phyloP scores from a whole-genome alignment of 164 flowering plant genomes.

The Annona cherimola region DNA sequence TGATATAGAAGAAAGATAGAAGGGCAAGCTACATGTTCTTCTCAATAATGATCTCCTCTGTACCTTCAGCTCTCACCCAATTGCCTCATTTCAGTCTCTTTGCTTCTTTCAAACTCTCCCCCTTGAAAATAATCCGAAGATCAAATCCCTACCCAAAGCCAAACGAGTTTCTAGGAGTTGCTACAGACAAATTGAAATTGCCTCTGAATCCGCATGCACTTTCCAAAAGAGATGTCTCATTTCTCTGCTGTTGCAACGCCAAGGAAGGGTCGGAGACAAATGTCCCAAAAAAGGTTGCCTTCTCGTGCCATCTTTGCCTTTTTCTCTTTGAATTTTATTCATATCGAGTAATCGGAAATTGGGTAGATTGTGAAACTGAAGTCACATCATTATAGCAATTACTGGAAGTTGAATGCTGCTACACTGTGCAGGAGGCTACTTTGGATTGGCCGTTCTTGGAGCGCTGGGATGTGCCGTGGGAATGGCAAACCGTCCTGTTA shows the following conservation, averaged over 20 bases:
- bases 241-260: conserved; percentile 22
- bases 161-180: conserved; percentile 8
- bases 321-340: neutral
- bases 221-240: conserved; percentile 14
- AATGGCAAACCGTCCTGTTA: conserved; percentile 70
- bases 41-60: conserved; percentile 13
- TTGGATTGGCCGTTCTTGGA: conserved; percentile 52
- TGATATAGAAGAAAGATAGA: no score
- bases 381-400: no score
- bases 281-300: conserved; percentile 21
- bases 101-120: conserved; percentile 9
- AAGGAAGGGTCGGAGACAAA: conserved; percentile 22
- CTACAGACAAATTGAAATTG: neutral
- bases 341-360: neutral
- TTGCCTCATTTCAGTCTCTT: conserved; percentile 18
- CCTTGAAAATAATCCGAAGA: neutral
- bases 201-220: neutral
- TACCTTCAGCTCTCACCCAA: conserved; percentile 20
- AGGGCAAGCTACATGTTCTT: neutral
- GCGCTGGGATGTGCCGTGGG: conserved; percentile 95
- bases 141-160: conserved; percentile 1
- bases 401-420: neutral
- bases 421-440: conserved; percentile 30
- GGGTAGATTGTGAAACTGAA: neutral
- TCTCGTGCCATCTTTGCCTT: neutral